phyloP scores from a whole-genome alignment of 192 early-diverging fungal species.

The Entophlyctis helioformis region DNA sequence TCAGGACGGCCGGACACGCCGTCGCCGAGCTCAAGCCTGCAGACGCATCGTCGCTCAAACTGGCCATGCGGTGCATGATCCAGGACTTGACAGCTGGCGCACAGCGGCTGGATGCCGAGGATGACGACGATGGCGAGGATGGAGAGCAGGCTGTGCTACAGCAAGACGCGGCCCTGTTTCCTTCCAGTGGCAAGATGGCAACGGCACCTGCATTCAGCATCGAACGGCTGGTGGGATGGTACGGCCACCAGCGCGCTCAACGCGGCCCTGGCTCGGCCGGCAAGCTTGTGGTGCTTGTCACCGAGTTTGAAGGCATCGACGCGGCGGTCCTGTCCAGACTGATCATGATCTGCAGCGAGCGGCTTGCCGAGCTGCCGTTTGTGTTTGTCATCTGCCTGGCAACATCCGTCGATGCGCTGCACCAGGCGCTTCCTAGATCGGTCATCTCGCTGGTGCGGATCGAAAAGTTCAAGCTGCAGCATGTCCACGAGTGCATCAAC shows the following conservation, averaged over 20 bases:
- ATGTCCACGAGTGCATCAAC: constrained; percentile 61
- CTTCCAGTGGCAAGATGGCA: no score
- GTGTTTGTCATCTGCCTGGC: constrained; percentile 75
- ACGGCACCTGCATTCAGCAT: no score
- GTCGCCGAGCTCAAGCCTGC: no score
- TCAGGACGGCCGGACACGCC: no score
- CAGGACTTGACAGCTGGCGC: no score
- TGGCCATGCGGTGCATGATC: no score
- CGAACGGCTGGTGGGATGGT: constrained; percentile 56
- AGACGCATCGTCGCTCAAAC: no score
- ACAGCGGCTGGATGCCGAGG: no score
- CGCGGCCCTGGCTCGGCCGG: constrained; percentile 2
- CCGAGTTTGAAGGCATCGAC: constrained; percentile 81
- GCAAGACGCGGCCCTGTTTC: no score
- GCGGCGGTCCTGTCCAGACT: constrained; percentile 60
- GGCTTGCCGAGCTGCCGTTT: constrained; percentile 54
- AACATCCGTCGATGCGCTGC: constrained; percentile 69
- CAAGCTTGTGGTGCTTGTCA: constrained; percentile 61
- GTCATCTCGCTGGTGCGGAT: constrained; percentile 58
- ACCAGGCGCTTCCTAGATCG: constrained; percentile 66
- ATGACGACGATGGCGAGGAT: no score
- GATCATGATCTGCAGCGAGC: constrained; percentile 55
- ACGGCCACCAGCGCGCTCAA: constrained; percentile 13
- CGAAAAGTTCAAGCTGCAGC: constrained; percentile 69
- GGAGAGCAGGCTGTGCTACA: no score